These are phyloP conservation scores for Mycena amicta DNA, from an alignment of 768 basidiomycete species.

Conservation along the genomic window DNA sequence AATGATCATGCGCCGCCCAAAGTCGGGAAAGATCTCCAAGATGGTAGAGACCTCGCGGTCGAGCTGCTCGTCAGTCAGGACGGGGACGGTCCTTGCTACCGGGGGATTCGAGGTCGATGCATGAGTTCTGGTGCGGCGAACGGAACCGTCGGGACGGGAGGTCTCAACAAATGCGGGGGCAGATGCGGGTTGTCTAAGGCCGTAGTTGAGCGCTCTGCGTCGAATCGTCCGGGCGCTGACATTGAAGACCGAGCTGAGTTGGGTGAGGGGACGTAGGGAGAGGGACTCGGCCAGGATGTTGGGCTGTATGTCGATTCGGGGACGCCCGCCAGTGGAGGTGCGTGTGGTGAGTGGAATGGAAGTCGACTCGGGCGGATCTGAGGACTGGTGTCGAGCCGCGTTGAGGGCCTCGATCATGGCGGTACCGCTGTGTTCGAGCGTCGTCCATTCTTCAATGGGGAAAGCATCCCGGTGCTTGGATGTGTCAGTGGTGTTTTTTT, in stretches of 20 bases:
- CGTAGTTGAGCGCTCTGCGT: slow-evolving; percentile 16
- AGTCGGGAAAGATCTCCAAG: slow-evolving; percentile 25
- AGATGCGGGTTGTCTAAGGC: background rate
- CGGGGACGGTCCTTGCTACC: too few species aligned
- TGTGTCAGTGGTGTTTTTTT: background rate
- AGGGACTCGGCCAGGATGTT: slow-evolving; percentile 28
- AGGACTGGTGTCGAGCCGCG: slow-evolving; percentile 10
- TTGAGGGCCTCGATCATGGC: slow-evolving; percentile 21
- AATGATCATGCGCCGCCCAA: slow-evolving; percentile 26
- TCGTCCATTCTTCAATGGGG: slow-evolving; percentile 14
- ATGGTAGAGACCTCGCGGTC: slow-evolving; percentile 4
- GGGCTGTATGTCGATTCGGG: slow-evolving; percentile 26
- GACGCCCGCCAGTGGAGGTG: slow-evolving; percentile 16
- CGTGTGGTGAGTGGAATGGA: background rate
- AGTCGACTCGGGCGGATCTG: slow-evolving; percentile 12
- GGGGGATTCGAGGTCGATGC: background rate
- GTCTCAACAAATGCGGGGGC: background rate
- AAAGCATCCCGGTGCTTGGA: slow-evolving; percentile 6
- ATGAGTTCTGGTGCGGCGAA: background rate
- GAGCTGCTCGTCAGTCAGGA: background rate
- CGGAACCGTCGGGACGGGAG: background rate
- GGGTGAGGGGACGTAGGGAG: slow-evolving; percentile 11
- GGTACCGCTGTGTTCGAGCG: slow-evolving; percentile 15
- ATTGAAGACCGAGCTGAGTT: background rate
- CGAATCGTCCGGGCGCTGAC: slow-evolving; percentile 3